A percentile compares a stretch with the other conserved stretches of the same genome.
Evolutionary conservation across 306 rosid genomes (phyloP).

Genomic region (Prunus mira): DNA sequence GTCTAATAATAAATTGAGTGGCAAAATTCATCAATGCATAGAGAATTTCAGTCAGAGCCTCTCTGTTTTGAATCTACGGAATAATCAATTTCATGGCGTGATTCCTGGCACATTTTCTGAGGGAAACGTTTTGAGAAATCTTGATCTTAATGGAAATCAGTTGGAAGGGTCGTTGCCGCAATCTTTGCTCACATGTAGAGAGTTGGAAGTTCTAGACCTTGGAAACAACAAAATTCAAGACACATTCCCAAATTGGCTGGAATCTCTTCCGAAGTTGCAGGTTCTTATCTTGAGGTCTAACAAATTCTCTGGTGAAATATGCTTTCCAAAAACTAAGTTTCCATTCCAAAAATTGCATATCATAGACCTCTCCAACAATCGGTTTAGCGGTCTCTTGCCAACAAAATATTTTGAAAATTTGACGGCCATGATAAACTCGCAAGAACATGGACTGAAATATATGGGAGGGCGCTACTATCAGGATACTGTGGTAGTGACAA

Average conservation of each 20-base stretch:
- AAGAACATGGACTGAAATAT: too few relatives aligned
- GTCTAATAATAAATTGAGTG: too few relatives aligned
- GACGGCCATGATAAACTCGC: too few relatives aligned
- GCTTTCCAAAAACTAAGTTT: neutral
- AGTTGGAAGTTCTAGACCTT: too few relatives aligned
- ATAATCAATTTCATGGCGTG: neutral
- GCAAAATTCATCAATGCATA: too few relatives aligned
- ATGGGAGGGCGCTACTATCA: too few relatives aligned
- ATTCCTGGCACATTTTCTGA: neutral
- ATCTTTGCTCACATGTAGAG: neutral
- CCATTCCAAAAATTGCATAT: neutral
- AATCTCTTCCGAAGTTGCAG: neutral
- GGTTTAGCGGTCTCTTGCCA: too few relatives aligned
- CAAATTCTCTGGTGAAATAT: neutral
- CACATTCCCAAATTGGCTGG: neutral
- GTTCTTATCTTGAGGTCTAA: neutral
- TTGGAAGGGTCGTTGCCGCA: conserved; percentile 1
- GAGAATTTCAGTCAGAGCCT: too few relatives aligned
- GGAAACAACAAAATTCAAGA: neutral
- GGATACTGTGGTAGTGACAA: too few relatives aligned
- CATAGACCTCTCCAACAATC: neutral
- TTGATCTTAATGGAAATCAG: neutral
- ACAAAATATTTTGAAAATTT: too few relatives aligned
- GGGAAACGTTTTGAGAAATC: neutral
- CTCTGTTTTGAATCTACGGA: too few relatives aligned